Conservation (phyloP, 257 asterid species). For the Scutellaria baicalensis region DNA sequence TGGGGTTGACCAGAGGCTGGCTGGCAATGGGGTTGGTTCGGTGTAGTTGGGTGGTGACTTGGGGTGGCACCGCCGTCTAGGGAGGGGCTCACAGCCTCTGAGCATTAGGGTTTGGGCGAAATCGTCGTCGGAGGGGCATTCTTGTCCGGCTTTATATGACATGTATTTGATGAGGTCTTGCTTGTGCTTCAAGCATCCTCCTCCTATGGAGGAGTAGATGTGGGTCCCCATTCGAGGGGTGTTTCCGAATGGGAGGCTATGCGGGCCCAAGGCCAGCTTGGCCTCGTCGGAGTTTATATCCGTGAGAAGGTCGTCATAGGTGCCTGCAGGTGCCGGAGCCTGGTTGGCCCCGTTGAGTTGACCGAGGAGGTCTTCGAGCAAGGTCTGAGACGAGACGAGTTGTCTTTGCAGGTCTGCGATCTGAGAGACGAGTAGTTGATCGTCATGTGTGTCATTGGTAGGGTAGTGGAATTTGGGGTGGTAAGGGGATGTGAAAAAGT, state of each 20-base stretch:
- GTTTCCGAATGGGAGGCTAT: conserved; percentile 45
- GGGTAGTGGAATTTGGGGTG: conserved; percentile 14
- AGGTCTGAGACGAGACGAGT: not conserved
- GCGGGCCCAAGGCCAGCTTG: conserved; percentile 37
- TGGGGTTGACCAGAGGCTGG: conserved; percentile 45
- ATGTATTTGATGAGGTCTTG: conserved; percentile 30
- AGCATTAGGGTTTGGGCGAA: conserved; percentile 40
- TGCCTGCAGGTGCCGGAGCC: not conserved
- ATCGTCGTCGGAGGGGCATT: conserved; percentile 47
- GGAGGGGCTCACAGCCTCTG: conserved; percentile 56
- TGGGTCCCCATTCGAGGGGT: conserved; percentile 25
- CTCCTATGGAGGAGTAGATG: conserved; percentile 42
- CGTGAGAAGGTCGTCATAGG: conserved; percentile 17
- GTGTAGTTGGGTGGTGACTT: conserved; percentile 29
- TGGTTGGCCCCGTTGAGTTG: not conserved
- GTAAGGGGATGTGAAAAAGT: conserved; percentile 29
- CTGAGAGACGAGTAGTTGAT: conserved; percentile 15
- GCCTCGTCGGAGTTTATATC: conserved; percentile 24
- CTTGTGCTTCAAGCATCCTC: conserved; percentile 36
- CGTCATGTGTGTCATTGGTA: conserved; percentile 26
- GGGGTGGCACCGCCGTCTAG: conserved; percentile 55
- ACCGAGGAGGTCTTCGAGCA: not conserved
- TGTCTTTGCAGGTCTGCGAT: conserved; percentile 13
- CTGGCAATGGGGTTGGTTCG: conserved; percentile 40
- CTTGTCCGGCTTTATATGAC: conserved; percentile 34